phyloP scores from a whole-genome alignment of 176 grass and related monocot genomes.

The Paspalum notatum region DNA sequence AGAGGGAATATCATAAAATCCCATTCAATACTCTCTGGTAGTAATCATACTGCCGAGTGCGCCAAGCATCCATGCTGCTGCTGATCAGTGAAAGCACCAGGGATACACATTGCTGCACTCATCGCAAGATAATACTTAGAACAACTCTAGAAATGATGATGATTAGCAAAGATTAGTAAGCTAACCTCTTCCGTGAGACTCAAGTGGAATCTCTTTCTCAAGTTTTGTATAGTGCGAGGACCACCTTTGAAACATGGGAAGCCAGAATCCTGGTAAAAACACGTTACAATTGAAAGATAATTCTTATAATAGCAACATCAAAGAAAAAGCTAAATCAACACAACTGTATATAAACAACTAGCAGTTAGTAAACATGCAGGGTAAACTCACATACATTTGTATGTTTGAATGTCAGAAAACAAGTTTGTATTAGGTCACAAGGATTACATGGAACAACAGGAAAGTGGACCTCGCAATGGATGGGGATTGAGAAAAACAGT shows the following conservation, averaged over 20 bases:
- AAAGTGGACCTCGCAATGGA: background rate
- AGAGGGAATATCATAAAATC: conserved; percentile 64
- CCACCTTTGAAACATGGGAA: conserved; percentile 99
- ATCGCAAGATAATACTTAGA: conserved; percentile 35
- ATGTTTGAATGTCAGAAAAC: conserved; percentile 8
- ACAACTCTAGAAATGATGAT: background rate
- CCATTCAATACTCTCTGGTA: conserved; percentile 98
- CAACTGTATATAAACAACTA: background rate
- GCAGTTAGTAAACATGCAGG: background rate
- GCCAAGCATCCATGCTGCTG: conserved; percentile 99
- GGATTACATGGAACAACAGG: background rate
- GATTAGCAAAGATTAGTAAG: conserved; percentile 13
- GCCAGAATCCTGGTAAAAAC: conserved; percentile 77
- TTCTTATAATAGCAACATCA: conserved; percentile 15
- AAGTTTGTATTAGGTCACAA: background rate
- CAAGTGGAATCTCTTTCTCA: conserved; percentile 97
- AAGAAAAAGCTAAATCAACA: background rate
- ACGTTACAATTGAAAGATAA: conserved; percentile 22
- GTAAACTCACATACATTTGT: background rate
- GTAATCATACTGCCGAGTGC: conserved; percentile 96
- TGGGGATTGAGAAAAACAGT: background rate
- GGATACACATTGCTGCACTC: conserved; percentile 96
- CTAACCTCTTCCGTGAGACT: conserved; percentile 97
- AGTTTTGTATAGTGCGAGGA: conserved; percentile 87
- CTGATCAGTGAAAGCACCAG: conserved; percentile 97